Base-by-base conservation (phyloP, 164 flowering plant species). In the Tetracentron sinense region DNA sequence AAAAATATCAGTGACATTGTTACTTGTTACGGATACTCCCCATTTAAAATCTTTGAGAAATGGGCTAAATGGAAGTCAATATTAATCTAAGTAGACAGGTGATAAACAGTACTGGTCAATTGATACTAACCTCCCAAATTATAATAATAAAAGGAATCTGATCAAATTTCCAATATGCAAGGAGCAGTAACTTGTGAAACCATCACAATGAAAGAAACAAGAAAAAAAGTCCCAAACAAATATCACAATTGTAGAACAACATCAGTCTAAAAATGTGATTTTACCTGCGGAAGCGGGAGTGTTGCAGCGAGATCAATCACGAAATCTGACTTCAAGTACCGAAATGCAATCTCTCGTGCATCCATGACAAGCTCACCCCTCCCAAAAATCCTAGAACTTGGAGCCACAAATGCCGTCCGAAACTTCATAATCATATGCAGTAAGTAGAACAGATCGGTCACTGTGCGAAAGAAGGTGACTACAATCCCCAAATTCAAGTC, bases 361-460 rank as follows among this genome's bases (percentile, higher is more conserved):
- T 93, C 95, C 86, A 69, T 85, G 10, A 93, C 96, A 21, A 93
- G 86, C 68, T 94, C 99, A 3, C 97, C 97, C 2, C 86, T 74
- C 0, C 98, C 98, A 28, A 91, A 86, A 60, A 88, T 86, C 64
- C 86, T 72, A 38, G 97, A 86, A 62, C 76, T 87, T 7, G 88
- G 95, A 0, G 93, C 82, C 4, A 91, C 81, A 59, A 82, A 94
- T 4, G 96, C 98, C 15, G 86, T 94, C 1, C 95, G 67, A 54
- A 94, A 94, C 79, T 94, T 94, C 65, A 87, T 72, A 44, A 78
- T 0, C 61, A 94, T 76, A 62, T 94, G 93, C 28, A 81, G 60
- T 3, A 83, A 22, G 72, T 75, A 85, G 62, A 82, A 89, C 19
- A 84, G 57, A 61, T 94, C 98, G 19, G 87, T 59, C 10, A 86